phyloP scores from a whole-genome alignment of 345 rosid genomes.

The Eucalyptus curtisii region DNA sequence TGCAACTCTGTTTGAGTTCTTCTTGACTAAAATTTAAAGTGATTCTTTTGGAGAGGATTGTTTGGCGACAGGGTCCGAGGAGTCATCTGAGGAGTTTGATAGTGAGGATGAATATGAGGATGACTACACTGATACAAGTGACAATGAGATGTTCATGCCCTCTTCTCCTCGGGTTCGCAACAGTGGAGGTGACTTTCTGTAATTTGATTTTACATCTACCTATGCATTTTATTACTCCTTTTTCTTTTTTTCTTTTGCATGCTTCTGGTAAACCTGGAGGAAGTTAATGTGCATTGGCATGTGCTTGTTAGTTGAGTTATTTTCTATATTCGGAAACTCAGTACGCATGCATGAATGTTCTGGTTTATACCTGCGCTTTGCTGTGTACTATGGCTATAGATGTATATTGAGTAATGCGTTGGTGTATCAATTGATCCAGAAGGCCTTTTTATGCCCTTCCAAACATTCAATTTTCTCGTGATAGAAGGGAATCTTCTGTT shows the following conservation, averaged over 20 bases:
- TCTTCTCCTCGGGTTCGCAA: conserved; percentile 29
- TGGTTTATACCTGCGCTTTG: background rate
- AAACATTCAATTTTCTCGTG: background rate
- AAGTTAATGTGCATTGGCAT: background rate
- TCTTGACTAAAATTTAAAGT: conserved; percentile 17
- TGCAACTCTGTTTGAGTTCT: background rate
- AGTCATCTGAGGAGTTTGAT: conserved; percentile 53
- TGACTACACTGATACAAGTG: conserved; percentile 29
- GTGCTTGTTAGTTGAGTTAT: background rate
- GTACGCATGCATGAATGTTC: background rate
- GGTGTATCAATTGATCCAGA: background rate
- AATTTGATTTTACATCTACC: background rate
- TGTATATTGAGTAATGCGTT: background rate
- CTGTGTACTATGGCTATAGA: background rate
- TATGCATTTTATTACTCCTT: background rate
- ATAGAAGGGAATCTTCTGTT: background rate
- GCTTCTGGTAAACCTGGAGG: background rate
- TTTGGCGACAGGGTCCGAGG: conserved; percentile 43
- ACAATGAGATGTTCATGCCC: conserved; percentile 8
- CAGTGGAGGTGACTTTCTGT: conserved; percentile 54
- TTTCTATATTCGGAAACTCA: background rate
- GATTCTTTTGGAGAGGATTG: conserved; percentile 52
- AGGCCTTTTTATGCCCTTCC: background rate
- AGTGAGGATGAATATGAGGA: conserved; percentile 46
- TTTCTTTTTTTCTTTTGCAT: background rate